Percentiles rank a stretch among this genome's conserved stretches.
These are phyloP conservation scores for Drechslerella dactyloides DNA, from an alignment of 2,329 filamentous ascomycete species.

Conservation along the genomic window DNA sequence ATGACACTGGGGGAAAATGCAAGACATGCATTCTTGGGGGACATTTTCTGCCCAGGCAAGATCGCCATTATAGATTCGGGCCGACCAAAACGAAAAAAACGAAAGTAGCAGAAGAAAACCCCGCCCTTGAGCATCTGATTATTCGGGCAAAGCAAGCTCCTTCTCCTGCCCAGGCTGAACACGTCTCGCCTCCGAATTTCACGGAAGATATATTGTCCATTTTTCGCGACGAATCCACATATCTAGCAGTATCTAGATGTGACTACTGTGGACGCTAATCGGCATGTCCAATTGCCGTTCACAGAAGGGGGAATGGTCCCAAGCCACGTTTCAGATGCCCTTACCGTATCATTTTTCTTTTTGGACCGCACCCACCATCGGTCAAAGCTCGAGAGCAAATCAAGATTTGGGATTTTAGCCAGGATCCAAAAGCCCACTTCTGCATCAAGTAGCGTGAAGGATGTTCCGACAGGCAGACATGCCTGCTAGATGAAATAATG, in stretches of 20 bases:
- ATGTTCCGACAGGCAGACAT: slow-evolving; percentile 27
- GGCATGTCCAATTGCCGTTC: slow-evolving; percentile 43
- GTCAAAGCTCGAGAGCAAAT: slow-evolving; percentile 24
- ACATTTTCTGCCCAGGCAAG: neutral
- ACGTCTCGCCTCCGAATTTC: slow-evolving; percentile 42
- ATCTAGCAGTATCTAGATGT: slow-evolving; percentile 5
- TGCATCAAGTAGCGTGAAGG: slow-evolving; percentile 26
- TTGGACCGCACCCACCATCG: neutral
- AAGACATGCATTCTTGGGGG: neutral
- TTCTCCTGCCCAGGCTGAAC: slow-evolving; percentile 4
- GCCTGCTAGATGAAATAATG: slow-evolving; percentile 10
- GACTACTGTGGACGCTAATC: slow-evolving; percentile 33
- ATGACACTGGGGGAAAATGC: neutral
- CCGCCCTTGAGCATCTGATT: neutral
- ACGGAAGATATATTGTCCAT: slow-evolving; percentile 51
- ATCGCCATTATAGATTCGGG: no score
- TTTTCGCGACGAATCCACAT: slow-evolving; percentile 4
- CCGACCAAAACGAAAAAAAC: neutral
- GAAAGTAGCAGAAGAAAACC: neutral
- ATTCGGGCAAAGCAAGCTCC: neutral
- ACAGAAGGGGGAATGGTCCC: slow-evolving; percentile 26
- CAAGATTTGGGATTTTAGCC: slow-evolving; percentile 34
- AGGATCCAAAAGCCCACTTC: slow-evolving; percentile 13
- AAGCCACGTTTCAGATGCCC: slow-evolving; percentile 43
- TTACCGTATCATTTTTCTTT: slow-evolving; percentile 8